Base-by-base conservation (phyloP, 2,329 filamentous ascomycete species). In the Paraphoma sp. region DNA sequence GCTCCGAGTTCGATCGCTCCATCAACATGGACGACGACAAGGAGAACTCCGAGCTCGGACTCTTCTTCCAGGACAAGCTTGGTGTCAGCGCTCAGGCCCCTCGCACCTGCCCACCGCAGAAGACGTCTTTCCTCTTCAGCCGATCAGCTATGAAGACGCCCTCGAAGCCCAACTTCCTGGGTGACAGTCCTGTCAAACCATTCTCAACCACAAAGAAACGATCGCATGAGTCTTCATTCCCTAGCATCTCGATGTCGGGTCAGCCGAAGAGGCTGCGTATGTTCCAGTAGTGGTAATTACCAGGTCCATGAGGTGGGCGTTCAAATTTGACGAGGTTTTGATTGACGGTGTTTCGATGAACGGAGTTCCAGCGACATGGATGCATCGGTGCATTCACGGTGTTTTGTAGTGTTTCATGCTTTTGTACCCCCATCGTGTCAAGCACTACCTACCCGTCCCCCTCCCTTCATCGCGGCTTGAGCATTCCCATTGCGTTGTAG, bases 111-210 rank as follows among this genome's bases (percentile, higher is more conserved):
- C 67, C 65, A 1, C 60, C 67, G 41, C 70, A 68, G 59, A 71
- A 67, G 56, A 60, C 65, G 5, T 57, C 59, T 29, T 65, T 64
- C 49, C 59, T 70, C 9, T 57, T 69, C 31, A 38, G 72, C 74
- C 57, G 73, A 74, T 76, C 81, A 3, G 83, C 84, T 53, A 80
- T 71, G 48, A 70, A 82, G 66, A 85, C 83, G 1, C 84, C 84
- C 1, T 82, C 83, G 0, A 86, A 86, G 67, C 80, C 82, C 16
- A 65, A 55, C 33, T 66, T 64, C 45, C 67, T 74, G 23, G 51
- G 51, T n/a, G 54, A 69, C 23, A 67, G 66, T 9, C 67, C 72
- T 4, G 36, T 69, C 48, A 63, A 68, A 45, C 63, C 60, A 9
- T 64, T 65, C 45, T 63, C 66, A 3, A 67, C 64, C 1, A 59